Base-by-base conservation (phyloP, 192 early-diverging fungal genomes). In the Podila epicladia region DNA sequence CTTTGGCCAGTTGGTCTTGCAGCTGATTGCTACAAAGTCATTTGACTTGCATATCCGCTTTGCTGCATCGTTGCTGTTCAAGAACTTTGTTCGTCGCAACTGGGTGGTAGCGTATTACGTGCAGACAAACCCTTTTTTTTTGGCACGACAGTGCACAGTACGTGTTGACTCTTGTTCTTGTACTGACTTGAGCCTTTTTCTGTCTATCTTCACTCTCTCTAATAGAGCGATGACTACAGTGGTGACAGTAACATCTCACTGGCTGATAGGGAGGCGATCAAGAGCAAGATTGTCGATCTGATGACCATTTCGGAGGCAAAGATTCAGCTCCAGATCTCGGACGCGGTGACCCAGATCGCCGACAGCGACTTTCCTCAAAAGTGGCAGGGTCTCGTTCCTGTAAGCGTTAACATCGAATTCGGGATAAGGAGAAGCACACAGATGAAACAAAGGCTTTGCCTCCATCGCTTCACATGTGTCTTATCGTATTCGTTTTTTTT, bases 291-390 rank as follows among this genome's bases (percentile, higher is more conserved):
- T 53, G 94, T 99, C 37, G 79, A 86, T 64, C 73, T 97, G 41
- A 97, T 99, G 96, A 93, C 95, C 38, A 82, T 87, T 32, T 87
- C 93, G 9, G 93, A 95, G 28, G 85, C 90, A 38, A 85, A 87
- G 38, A 82, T 98, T 61, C 97, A 98, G 82, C 74, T 94, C 51
- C 96, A 97, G 82, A 82, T 99, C 24, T 94, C 93, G 75, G 98
- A 98, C 69, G 95, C 96, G 0, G 89, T 99, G n/a, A 90, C 93
- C 60, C 91, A 95, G 37, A 98, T 99, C 61, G 97, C 97, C 33
- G 90, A 95, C 17, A 90, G 82, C 62, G 98, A 99, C 77, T 99
- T 98, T 74, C 98, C 98, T 35, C 87, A 91, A 48, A 79, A 95
- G 61, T 99, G 98, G 98, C 83, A 88, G 12, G 85, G 85, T 9